Base-by-base conservation (phyloP, 768 basidiomycete species). In the Obba rivulosa region DNA sequence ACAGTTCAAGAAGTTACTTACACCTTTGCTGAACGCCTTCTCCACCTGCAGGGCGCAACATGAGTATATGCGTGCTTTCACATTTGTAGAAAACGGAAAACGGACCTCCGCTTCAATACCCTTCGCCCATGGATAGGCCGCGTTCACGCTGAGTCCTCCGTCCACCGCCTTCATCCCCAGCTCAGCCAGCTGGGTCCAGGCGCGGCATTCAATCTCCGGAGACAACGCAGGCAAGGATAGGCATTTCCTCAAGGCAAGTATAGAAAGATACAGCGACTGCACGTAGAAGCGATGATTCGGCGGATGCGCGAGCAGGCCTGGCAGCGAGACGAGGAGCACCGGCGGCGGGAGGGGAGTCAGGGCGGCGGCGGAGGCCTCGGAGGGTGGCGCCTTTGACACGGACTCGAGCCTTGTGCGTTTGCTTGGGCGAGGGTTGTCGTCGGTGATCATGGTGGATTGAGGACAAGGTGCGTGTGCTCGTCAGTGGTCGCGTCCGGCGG, bases 121-220 rank as follows among this genome's bases (percentile, higher is more conserved):
- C n/a, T 55, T 55, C n/a, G 76, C 66, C 78, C 77, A 72, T 37
- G 60, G 43, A 61, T 75, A 52, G 49, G 68, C 69, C 2, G 64
- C 65, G 37, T 52, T 52, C 28, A 60, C 56, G 40, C 63, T 62
- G 42, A 76, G 66, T 21, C 78, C 76, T 18, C 77, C 72, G 14
- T 65, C 62, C 41, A 79, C 72, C 38, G 79, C 72, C 50, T 69
- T 70, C 59, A 88, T 71, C 3, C 85, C 87, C 1, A 86, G 57
- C 62, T 90, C 87, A 0, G 80, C 86, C 0, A 89, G 55, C 9
- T 76, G 75, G 1, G 80, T 80, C 79, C 83, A 87, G 1, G 85
- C 85, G 8, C 80, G 69, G 58, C 85, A 88, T 56, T 88, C 86
- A 8, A 81, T 61, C 43, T 77, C 75, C 4, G 75, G 72, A 4